These are phyloP conservation scores for Lactarius tabidus DNA, from an alignment of 768 basidiomycete genomes.

Conservation along the genomic window DNA sequence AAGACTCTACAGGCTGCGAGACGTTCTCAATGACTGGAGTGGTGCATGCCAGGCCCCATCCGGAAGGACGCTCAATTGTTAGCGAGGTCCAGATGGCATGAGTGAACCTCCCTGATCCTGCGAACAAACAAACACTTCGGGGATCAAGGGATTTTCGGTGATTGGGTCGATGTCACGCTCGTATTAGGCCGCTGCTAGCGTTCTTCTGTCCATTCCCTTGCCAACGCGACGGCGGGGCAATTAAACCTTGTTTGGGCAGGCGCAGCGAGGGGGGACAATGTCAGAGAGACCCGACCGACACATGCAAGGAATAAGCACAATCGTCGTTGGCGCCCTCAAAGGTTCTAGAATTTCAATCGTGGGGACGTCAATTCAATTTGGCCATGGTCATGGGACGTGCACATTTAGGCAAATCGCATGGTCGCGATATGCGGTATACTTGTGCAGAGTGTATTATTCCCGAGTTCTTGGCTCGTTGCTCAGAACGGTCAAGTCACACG, in stretches of 20 bases:
- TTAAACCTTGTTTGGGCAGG: conserved; percentile 20
- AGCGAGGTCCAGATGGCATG: neutral
- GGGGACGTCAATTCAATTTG: neutral
- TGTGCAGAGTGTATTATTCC: neutral
- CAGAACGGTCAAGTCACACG: neutral
- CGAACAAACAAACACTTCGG: neutral
- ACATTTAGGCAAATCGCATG: neutral
- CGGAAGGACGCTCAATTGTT: neutral
- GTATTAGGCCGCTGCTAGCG: neutral
- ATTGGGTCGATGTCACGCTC: neutral
- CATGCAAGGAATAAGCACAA: neutral
- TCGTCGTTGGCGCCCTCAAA: neutral
- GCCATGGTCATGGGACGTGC: neutral
- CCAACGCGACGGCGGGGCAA: conserved; percentile 16
- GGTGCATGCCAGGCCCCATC: neutral
- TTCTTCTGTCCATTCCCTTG: conserved; percentile 12
- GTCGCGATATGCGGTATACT: neutral
- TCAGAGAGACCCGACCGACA: neutral
- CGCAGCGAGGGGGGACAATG: neutral
- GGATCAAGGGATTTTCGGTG: neutral
- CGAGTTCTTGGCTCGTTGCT: neutral
- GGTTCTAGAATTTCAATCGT: neutral
- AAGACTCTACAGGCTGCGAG: neutral
- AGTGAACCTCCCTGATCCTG: neutral
- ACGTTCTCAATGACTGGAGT: neutral